Conservation (phyloP, 805 yeast genomes). For the Priceomyces carsonii region DNA sequence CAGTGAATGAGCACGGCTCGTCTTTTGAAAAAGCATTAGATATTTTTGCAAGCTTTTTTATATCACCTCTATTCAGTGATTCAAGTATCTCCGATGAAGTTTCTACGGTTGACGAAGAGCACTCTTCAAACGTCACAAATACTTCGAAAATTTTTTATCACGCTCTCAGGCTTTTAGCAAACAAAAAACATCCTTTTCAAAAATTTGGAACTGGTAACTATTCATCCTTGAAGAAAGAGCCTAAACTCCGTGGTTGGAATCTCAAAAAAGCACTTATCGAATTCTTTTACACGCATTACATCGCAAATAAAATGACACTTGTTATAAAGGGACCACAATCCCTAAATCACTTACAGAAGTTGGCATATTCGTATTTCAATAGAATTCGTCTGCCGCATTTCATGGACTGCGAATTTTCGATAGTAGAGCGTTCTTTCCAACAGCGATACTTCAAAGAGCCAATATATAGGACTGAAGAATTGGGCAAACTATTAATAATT, state of each 20-base stretch:
- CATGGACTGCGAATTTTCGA: conserved; percentile 11
- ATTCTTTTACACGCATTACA: conserved; percentile 45
- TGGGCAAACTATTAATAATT: conserved; percentile 36
- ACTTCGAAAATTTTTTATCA: conserved; percentile 55
- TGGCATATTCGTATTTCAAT: conserved; percentile 47
- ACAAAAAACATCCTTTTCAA: conserved; percentile 51
- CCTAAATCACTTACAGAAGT: conserved; percentile 52
- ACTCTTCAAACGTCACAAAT: conserved; percentile 49
- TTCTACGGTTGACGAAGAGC: conserved; percentile 66
- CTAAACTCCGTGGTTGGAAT: conserved; percentile 31
- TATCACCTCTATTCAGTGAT: conserved; percentile 50
- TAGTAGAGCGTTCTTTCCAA: conserved; percentile 14
- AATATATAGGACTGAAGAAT: neutral
- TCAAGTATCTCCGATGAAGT: conserved; percentile 50
- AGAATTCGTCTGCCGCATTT: conserved; percentile 18
- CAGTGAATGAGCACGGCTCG: conserved; percentile 23
- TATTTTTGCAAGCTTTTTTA: conserved; percentile 53
- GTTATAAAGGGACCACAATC: conserved; percentile 71
- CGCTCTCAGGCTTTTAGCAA: conserved; percentile 54
- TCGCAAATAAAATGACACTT: conserved; percentile 52
- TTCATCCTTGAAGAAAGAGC: conserved; percentile 44
- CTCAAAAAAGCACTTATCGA: conserved; percentile 34
- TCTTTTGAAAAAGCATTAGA: conserved; percentile 47
- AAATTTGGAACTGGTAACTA: conserved; percentile 67
- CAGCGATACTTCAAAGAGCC: conserved; percentile 5